Evolutionary conservation across 768 basidiomycete genomes (phyloP).

Genomic region (Xerocomus potaroensis): DNA sequence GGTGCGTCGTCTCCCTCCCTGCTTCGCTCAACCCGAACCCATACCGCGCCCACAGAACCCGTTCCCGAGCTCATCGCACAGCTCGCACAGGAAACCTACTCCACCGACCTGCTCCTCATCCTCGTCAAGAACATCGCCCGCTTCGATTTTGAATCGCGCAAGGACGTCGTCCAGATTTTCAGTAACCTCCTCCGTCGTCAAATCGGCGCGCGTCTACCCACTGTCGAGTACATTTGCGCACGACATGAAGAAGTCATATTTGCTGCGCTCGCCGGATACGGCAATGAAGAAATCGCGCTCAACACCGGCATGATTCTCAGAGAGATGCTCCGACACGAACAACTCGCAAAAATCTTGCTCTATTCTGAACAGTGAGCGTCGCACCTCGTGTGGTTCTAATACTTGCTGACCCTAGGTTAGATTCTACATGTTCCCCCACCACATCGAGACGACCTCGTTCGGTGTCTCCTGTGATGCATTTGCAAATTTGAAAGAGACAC

Average conservation of each 20-base stretch:
- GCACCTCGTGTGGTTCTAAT: not conserved
- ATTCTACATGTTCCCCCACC: slow-evolving; percentile 94
- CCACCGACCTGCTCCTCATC: slow-evolving; percentile 77
- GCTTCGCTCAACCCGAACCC: slow-evolving; percentile 4
- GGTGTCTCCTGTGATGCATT: slow-evolving; percentile 98
- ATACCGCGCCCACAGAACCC: slow-evolving; percentile 49
- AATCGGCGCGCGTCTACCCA: slow-evolving; percentile 93
- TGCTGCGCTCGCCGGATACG: slow-evolving; percentile 85
- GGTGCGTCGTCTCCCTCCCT: slow-evolving; percentile 44
- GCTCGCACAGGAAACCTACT: slow-evolving; percentile 93
- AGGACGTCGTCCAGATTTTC: slow-evolving; percentile 82
- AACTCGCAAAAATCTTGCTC: slow-evolving; percentile 82
- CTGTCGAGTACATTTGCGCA: slow-evolving; percentile 85
- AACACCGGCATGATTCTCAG: slow-evolving; percentile 98
- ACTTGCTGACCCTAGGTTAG: slow-evolving; percentile 38
- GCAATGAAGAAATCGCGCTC: slow-evolving; percentile 92
- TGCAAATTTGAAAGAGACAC: slow-evolving; percentile 94
- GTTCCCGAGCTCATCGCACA: slow-evolving; percentile 89
- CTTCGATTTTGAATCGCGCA: slow-evolving; percentile 92
- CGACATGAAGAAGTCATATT: slow-evolving; percentile 77
- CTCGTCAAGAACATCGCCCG: slow-evolving; percentile 79
- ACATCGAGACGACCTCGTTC: slow-evolving; percentile 97
- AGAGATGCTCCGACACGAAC: slow-evolving; percentile 94
- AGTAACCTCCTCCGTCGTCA: slow-evolving; percentile 87
- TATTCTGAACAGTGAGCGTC: slow-evolving; percentile 88